phyloP scores from a whole-genome alignment of 257 asterid genomes.

The Solanum clarkiae region DNA sequence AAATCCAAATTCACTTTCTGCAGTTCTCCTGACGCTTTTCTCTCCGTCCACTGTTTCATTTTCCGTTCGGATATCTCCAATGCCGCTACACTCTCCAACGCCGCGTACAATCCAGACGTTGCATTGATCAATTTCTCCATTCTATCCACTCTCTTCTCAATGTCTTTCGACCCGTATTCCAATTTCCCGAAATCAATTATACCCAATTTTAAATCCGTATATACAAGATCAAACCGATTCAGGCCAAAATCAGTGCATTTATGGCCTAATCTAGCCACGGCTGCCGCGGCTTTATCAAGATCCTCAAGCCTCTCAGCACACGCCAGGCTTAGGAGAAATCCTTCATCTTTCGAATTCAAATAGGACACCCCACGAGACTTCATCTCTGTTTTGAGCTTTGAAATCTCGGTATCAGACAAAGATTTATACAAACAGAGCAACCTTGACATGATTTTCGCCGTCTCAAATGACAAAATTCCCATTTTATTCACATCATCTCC shows the following conservation, averaged over 20 bases:
- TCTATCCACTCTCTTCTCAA: conserved; percentile 30
- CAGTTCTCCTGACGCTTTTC: conserved; percentile 3
- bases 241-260: conserved; percentile 48
- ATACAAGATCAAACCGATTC: conserved; percentile 35
- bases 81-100: conserved; percentile 41
- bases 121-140: conserved; percentile 45
- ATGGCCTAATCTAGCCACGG: conserved; percentile 51
- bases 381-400: conserved; percentile 19
- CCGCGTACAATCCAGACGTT: conserved; percentile 34
- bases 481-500: background rate
- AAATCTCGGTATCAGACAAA: conserved; percentile 33
- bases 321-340: conserved; percentile 43
- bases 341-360: conserved; percentile 52
- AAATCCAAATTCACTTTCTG: conserved; percentile 19
- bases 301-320: conserved; percentile 68
- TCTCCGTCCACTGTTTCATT: conserved; percentile 24
- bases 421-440: conserved; percentile 58
- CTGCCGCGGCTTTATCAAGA: conserved; percentile 48
- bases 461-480: conserved; percentile 67
- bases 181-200: conserved; percentile 18
- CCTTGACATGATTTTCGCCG: conserved; percentile 60
- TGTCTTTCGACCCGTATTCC: conserved; percentile 35
- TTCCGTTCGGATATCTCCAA: conserved; percentile 44
- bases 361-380: conserved; percentile 44
- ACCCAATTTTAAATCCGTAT: conserved; percentile 49